Conservation (phyloP, 345 rosid species). For the Ceriops tagal region DNA sequence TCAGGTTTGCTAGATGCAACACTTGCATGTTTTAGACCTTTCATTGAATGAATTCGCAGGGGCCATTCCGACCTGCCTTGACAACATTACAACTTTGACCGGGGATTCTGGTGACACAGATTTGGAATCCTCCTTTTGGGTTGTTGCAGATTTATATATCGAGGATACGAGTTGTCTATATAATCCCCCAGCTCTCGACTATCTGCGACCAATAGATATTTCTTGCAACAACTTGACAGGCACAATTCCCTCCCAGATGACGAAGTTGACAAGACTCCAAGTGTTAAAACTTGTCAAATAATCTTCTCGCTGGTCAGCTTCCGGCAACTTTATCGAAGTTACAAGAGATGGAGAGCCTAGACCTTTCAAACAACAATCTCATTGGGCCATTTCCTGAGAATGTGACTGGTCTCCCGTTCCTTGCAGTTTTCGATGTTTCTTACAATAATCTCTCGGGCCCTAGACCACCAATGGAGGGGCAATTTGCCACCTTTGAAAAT, state of each 20-base stretch:
- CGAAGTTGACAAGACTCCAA: rapidly evolving
- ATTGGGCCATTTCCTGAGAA: not conserved
- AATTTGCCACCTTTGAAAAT: not conserved
- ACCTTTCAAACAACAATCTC: slow-evolving; percentile 16
- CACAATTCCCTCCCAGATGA: slow-evolving; percentile 8
- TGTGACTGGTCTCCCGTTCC: rapidly evolving
- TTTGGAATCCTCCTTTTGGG: not conserved
- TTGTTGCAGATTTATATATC: not conserved
- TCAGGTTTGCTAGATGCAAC: slow-evolving; percentile 14
- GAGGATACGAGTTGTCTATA: rapidly evolving
- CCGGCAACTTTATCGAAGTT: not conserved
- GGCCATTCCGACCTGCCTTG: slow-evolving; percentile 9
- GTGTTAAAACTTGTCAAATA: not conserved
- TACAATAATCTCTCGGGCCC: slow-evolving; percentile 19
- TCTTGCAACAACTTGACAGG: slow-evolving; percentile 18
- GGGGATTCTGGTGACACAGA: not conserved
- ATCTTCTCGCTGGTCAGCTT: slow-evolving; percentile 14
- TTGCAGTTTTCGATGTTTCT: not conserved
- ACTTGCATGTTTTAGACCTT: slow-evolving; percentile 1
- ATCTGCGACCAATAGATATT: not conserved
- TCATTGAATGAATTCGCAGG: slow-evolving; percentile 8
- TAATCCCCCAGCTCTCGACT: rapidly evolving
- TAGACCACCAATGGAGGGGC: not conserved
- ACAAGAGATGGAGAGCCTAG: rapidly evolving
- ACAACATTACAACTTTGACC: slow-evolving; percentile 5